These are phyloP conservation scores for Crassisporium funariophilum DNA, from an alignment of 768 basidiomycete genomes.

Conservation along the genomic window DNA sequence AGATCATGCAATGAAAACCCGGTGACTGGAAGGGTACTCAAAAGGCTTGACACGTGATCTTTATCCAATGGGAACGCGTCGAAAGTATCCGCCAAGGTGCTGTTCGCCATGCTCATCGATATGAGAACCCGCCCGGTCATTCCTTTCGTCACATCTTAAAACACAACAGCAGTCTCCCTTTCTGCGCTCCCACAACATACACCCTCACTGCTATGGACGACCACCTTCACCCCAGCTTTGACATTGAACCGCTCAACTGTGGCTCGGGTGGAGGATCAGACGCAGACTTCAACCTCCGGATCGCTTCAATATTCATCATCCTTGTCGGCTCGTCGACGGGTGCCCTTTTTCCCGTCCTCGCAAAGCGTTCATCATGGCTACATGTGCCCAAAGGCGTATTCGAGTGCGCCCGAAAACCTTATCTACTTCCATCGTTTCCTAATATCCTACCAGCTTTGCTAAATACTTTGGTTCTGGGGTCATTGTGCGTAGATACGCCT, in stretches of 20 bases:
- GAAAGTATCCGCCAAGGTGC: background rate
- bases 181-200: conserved; percentile 13
- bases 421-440: conserved; percentile 1
- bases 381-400: conserved; percentile 62
- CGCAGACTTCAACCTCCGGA: conserved; percentile 52
- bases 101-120: background rate
- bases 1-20: conserved; percentile 1
- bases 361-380: conserved; percentile 51
- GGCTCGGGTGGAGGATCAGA: conserved; percentile 54
- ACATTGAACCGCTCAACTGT: conserved; percentile 41
- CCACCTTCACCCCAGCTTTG: conserved; percentile 7
- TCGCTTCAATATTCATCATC: conserved; percentile 78
- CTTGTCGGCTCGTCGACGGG: conserved; percentile 59
- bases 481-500: conserved; percentile 52
- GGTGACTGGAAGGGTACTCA: conserved; percentile 34
- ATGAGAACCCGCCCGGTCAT: conserved; percentile 38
- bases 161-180: conserved; percentile 5
- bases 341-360: conserved; percentile 72
- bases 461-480: conserved; percentile 93
- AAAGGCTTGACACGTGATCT: conserved; percentile 17
- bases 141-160: conserved; percentile 19
- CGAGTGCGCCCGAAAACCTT: conserved; percentile 51
- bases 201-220: conserved; percentile 4
- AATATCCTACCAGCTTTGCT: conserved; percentile 56
- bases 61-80: conserved; percentile 8